Evolutionary conservation across 1,139 yeast genomes (phyloP), one percentile per base, ranked within the genome.

Genomic region (Candida albicans): DNA sequence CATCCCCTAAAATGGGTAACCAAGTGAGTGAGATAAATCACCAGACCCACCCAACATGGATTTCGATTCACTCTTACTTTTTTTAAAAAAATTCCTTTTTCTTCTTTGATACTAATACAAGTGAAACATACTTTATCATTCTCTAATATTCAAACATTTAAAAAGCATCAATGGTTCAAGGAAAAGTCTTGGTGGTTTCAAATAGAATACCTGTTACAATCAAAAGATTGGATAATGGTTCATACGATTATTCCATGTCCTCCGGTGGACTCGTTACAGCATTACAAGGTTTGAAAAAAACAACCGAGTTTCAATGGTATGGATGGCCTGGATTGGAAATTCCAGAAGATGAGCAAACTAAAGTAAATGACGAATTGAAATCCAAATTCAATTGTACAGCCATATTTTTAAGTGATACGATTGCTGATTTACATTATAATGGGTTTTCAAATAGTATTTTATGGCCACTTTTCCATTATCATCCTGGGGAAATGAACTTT

Each of bases 381-480:
- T 80, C 79, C 35, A 82, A 88, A 60, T 93, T 90, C 72, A 86
- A 85, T 50, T 93, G 98, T 54, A 82, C 89, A 25, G 99, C 99
- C 1, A 85, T 95, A 41, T 95, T 85, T 67, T 64, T 95, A 48
- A 77, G 82, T 51, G 98, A 93, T 58, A 87, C 86, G 50, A 75
- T 93, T 53, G 98, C 99, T 1, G 99, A 93, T 57, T 74, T 93
- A 54, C 98, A 93, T 68, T 95, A 95, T 68, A 95, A 95, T 63
- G 99, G 99, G 37, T 95, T 95, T 64, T 82, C 91, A 48, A 95
- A 93, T 65, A 75, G 82, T 29, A 95, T 95, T 51, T 71, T 95
- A 51, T 95, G 99, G 99, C 99, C 99, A 1, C 68, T 95, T 49
- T 95, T 95, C 70, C 99, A 95, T 64, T 95, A 95, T 66, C 99